Evolutionary conservation across 2,329 filamentous ascomycete species (phyloP).

Genomic region (Biscogniauxia marginata): DNA sequence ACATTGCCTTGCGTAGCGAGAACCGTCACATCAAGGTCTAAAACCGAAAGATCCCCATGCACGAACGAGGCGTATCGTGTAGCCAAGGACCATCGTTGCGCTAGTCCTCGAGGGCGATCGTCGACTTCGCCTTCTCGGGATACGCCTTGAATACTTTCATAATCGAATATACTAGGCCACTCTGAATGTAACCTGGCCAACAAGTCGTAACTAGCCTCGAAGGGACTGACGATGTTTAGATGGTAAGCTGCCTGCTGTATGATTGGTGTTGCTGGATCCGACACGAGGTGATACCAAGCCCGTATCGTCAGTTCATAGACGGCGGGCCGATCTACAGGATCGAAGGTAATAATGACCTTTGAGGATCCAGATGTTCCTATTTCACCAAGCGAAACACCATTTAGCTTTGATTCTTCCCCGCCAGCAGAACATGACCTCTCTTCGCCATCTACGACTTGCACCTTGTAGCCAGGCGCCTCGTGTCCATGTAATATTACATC

Average conservation of each 20-base stretch:
- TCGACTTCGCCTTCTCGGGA: conserved; percentile 32
- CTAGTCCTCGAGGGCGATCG: conserved; percentile 55
- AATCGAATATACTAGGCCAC: conserved; percentile 86
- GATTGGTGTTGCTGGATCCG: conserved; percentile 78
- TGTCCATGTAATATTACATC: conserved; percentile 67
- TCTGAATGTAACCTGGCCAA: conserved; percentile 73
- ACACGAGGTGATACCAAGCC: conserved; percentile 73
- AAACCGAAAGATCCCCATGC: conserved; percentile 63
- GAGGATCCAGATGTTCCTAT: conserved; percentile 46
- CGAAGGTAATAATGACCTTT: conserved; percentile 48
- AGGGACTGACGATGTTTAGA: conserved; percentile 75
- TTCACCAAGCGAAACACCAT: conserved; percentile 43
- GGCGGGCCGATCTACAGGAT: conserved; percentile 48
- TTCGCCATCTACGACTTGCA: conserved; percentile 38
- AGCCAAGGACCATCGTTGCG: conserved; percentile 77
- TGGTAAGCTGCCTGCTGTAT: conserved; percentile 69
- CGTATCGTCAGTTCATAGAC: conserved; percentile 69
- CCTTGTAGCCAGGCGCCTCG: conserved; percentile 45
- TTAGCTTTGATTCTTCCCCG: conserved; percentile 43
- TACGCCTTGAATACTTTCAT: conserved; percentile 45
- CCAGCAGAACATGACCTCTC: conserved; percentile 33
- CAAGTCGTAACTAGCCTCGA: conserved; percentile 90
- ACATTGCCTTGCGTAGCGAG: conserved; percentile 62
- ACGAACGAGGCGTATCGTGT: conserved; percentile 77
- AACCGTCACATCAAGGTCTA: conserved; percentile 61